Percentiles rank a stretch among this genome's conserved stretches.
phyloP scores from a whole-genome alignment of 495 filamentous ascomycete genomes.

The Aspergillus baeticus region DNA sequence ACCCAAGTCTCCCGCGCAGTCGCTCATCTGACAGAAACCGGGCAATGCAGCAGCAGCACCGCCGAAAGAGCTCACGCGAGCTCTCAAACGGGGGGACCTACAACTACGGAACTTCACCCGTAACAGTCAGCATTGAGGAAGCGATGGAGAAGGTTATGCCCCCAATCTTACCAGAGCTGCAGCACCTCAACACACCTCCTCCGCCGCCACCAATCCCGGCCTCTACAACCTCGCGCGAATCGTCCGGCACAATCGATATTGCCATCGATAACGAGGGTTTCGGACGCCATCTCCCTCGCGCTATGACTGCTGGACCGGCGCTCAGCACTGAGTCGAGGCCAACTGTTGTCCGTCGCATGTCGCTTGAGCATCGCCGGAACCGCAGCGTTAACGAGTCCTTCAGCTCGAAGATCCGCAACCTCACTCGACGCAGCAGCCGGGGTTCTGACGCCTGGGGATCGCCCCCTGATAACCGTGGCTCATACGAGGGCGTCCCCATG shows the following conservation, averaged over 20 bases:
- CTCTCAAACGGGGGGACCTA: constrained; percentile 25
- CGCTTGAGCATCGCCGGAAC: constrained; percentile 62
- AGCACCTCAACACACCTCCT: constrained; percentile 73
- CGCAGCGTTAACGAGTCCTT: constrained; percentile 67
- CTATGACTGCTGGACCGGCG: constrained; percentile 41
- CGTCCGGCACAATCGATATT: constrained; percentile 65
- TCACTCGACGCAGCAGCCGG: constrained; percentile 70
- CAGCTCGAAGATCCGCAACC: constrained; percentile 59
- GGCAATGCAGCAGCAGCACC: constrained; percentile 41
- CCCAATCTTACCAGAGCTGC: constrained; percentile 76
- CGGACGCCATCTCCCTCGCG: constrained; percentile 36
- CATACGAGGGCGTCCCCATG: constrained; percentile 35
- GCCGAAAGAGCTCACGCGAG: constrained; percentile 37
- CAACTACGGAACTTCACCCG: constrained; percentile 31
- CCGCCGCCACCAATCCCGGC: constrained; percentile 45
- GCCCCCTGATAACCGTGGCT: constrained; percentile 23
- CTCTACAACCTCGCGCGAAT: constrained; percentile 35
- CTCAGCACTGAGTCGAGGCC: constrained; percentile 23
- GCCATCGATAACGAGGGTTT: constrained; percentile 60
- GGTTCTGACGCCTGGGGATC: constrained; percentile 37
- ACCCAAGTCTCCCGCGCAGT: constrained; percentile 51
- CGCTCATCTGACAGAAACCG: constrained; percentile 43
- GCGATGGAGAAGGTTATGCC: constrained; percentile 55
- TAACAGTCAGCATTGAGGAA: constrained; percentile 64
- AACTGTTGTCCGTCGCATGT: constrained; percentile 33